Conservation (phyloP, 2,329 filamentous ascomycete species). For the Colletotrichum somersetense region DNA sequence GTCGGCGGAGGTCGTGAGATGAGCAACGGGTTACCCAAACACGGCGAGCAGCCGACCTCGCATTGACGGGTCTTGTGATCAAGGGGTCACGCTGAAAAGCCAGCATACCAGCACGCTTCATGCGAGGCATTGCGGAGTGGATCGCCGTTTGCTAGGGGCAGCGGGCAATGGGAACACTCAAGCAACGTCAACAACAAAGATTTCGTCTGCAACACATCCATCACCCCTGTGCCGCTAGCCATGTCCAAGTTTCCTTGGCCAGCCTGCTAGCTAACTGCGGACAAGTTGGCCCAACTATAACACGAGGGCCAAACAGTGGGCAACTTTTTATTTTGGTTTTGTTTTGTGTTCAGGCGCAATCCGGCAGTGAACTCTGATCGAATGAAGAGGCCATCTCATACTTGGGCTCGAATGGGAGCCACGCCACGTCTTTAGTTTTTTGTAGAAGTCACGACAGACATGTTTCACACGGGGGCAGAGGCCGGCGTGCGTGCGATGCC, state of each 20-base stretch:
- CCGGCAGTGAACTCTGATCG: neutral
- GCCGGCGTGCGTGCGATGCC: conserved; percentile 9
- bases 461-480: conserved; percentile 16
- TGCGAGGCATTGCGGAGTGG: conserved; percentile 13
- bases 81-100: conserved; percentile 14
- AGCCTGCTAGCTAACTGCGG: conserved; percentile 7
- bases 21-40: conserved; percentile 13
- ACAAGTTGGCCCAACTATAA: conserved; percentile 1
- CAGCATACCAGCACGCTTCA: conserved; percentile 15
- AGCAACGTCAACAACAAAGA: conserved; percentile 1
- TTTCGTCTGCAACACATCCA: conserved; percentile 16
- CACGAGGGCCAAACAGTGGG: conserved; percentile 3
- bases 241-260: conserved; percentile 15
- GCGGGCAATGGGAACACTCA: conserved; percentile 29
- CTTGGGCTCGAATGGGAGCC: conserved; percentile 16
- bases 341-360: conserved; percentile 6
- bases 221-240: conserved; percentile 12
- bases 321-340: neutral
- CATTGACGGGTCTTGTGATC: conserved; percentile 16
- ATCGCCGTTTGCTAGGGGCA: neutral
- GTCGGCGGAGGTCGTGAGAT: conserved; percentile 59
- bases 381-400: conserved; percentile 12
- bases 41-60: conserved; percentile 11
- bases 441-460: conserved; percentile 6
- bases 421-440: neutral